These are phyloP conservation scores for Xylaria venustula DNA, from an alignment of 495 filamentous ascomycete species.

Conservation along the genomic window DNA sequence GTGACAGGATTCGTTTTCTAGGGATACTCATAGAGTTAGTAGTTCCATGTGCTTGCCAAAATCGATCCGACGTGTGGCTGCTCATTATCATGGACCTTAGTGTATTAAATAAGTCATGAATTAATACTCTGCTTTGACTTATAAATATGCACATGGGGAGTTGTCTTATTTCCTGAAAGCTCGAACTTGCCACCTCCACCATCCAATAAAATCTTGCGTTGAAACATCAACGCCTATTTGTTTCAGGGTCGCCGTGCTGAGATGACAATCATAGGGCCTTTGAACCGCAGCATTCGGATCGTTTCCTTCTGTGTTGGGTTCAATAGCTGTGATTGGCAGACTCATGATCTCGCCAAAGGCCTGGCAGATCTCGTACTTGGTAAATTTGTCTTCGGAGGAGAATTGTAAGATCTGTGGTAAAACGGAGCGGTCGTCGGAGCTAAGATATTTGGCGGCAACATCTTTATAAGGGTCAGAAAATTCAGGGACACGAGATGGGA, in stretches of 20 bases:
- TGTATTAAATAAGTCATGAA: too few relatives aligned
- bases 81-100: too few relatives aligned
- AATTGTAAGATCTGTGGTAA: constrained; percentile 81
- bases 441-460: constrained; percentile 66
- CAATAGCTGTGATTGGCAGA: constrained; percentile 67
- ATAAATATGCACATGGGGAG: too few relatives aligned
- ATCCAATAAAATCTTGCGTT: constrained; percentile 73
- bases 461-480: constrained; percentile 31
- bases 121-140: too few relatives aligned
- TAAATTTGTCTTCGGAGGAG: constrained; percentile 80
- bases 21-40: too few relatives aligned
- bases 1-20: too few relatives aligned
- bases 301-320: constrained; percentile 69
- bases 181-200: constrained; percentile 66
- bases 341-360: constrained; percentile 79
- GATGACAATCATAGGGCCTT: constrained; percentile 86
- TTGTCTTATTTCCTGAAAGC: constrained; percentile 44
- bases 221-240: constrained; percentile 74
- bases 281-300: constrained; percentile 72
- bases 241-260: constrained; percentile 72
- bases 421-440: constrained; percentile 34
- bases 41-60: too few relatives aligned
- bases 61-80: too few relatives aligned
- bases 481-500: not conserved
- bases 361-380: constrained; percentile 89